Conservation (phyloP, 768 basidiomycete genomes). For the Boletus huronensis region DNA sequence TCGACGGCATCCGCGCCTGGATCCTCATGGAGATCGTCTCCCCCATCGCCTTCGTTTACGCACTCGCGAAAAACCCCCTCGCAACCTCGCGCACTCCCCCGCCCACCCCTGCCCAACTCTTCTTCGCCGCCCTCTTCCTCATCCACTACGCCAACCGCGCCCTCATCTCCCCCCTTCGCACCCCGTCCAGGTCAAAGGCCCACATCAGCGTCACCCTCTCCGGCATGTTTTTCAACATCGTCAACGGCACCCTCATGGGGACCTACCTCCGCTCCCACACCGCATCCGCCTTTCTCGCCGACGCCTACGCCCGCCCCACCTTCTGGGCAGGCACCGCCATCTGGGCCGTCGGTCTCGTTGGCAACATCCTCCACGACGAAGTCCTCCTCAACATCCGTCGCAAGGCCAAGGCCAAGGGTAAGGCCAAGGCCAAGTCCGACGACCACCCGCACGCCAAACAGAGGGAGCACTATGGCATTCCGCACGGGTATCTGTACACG, state of each 20-base stretch:
- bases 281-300: slow-evolving; percentile 42
- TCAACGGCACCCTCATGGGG: slow-evolving; percentile 71
- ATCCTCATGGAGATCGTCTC: slow-evolving; percentile 74
- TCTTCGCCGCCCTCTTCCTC: slow-evolving; percentile 60
- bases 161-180: slow-evolving; percentile 72
- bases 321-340: slow-evolving; percentile 65
- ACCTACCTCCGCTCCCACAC: slow-evolving; percentile 61
- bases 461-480: slow-evolving; percentile 70
- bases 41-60: slow-evolving; percentile 50
- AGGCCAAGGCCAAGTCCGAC: slow-evolving; percentile 27
- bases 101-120: slow-evolving; percentile 39
- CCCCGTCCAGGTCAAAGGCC: slow-evolving; percentile 72
- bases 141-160: slow-evolving; percentile 84
- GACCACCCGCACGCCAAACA: slow-evolving; percentile 21
- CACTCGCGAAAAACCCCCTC: slow-evolving; percentile 49
- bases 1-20: slow-evolving; percentile 68
- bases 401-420: slow-evolving; percentile 44
- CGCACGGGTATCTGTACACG: slow-evolving; percentile 70
- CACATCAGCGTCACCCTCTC: slow-evolving; percentile 61
- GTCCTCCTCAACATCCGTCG: slow-evolving; percentile 79
- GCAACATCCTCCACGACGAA: slow-evolving; percentile 90
- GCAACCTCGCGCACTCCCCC: slow-evolving; percentile 32
- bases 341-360: slow-evolving; percentile 69
- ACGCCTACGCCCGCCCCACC: slow-evolving; percentile 30
- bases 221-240: slow-evolving; percentile 62